These are phyloP conservation scores for Neofusicoccum laricinum DNA, from an alignment of 2,329 filamentous ascomycete species.

Conservation along the genomic window DNA sequence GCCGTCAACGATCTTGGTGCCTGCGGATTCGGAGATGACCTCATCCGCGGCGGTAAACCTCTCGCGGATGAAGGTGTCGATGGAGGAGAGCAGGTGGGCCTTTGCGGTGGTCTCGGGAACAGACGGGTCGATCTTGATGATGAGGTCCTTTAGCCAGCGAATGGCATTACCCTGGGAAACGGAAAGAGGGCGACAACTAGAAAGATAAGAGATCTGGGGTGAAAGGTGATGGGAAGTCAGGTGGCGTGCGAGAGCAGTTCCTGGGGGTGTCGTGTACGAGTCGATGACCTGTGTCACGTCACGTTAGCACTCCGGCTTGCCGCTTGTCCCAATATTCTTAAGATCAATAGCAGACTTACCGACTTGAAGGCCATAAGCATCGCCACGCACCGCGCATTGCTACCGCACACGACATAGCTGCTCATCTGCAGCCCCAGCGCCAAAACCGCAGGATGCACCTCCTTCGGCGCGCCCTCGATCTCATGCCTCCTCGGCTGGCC, in stretches of 20 bases:
- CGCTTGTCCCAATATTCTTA: too few species aligned
- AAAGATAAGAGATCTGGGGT: slow-evolving; percentile 92
- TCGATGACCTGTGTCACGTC: slow-evolving; percentile 67
- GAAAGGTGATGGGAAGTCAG: slow-evolving; percentile 88
- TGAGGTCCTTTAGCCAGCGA: slow-evolving; percentile 87
- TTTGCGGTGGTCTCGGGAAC: slow-evolving; percentile 80
- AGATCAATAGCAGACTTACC: slow-evolving; percentile 46
- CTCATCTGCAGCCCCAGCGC: slow-evolving; percentile 87
- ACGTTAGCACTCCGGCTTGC: slow-evolving; percentile 8
- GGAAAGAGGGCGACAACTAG: slow-evolving; percentile 90
- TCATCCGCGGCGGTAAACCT: slow-evolving; percentile 83
- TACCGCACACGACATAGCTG: slow-evolving; percentile 83
- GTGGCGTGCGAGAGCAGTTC: slow-evolving; percentile 83
- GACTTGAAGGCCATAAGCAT: slow-evolving; percentile 87
- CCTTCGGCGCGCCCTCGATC: slow-evolving; percentile 60
- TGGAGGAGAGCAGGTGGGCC: slow-evolving; percentile 70
- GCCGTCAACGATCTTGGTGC: slow-evolving; percentile 71
- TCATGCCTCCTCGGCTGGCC: slow-evolving; percentile 68
- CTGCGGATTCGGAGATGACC: slow-evolving; percentile 75
- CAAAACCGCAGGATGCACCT: slow-evolving; percentile 82
- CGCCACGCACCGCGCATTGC: slow-evolving; percentile 80
- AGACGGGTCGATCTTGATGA: slow-evolving; percentile 86
- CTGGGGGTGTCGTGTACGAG: slow-evolving; percentile 84
- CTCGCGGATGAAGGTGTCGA: slow-evolving; percentile 88
- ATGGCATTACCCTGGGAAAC: slow-evolving; percentile 98